Evolutionary conservation across 352 stramenopile species (phyloP).

Genomic region (Phytophthora vignae): DNA sequence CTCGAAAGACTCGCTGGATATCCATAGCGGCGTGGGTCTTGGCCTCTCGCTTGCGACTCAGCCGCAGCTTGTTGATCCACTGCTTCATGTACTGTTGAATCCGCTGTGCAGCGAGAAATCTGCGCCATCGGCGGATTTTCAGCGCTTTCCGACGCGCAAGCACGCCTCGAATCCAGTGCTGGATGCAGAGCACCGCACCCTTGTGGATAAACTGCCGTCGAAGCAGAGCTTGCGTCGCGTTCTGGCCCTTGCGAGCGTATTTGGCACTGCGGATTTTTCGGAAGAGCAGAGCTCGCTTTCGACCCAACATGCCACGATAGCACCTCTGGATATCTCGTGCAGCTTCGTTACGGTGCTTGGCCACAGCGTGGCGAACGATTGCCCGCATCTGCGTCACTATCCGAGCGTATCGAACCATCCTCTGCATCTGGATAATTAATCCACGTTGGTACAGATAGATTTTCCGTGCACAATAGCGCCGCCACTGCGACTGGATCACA

Average conservation of each 20-base stretch:
- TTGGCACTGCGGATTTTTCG: slow-evolving; percentile 73
- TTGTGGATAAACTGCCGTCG: slow-evolving; percentile 53
- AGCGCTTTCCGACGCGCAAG: slow-evolving; percentile 51
- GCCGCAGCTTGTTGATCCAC: slow-evolving; percentile 53
- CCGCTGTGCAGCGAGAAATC: slow-evolving; percentile 49
- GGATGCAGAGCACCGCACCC: slow-evolving; percentile 55
- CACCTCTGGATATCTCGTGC: slow-evolving; percentile 51
- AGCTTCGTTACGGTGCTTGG: slow-evolving; percentile 39
- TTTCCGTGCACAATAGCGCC: slow-evolving; percentile 23
- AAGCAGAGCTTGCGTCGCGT: slow-evolving; percentile 59
- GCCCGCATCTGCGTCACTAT: slow-evolving; percentile 35
- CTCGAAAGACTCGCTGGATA: slow-evolving; percentile 62
- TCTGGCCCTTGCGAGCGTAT: slow-evolving; percentile 58
- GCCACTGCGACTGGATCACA: slow-evolving; percentile 58
- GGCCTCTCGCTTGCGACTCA: slow-evolving; percentile 42
- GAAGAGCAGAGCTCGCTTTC: slow-evolving; percentile 62
- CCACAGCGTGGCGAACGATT: slow-evolving; percentile 38
- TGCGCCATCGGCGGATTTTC: slow-evolving; percentile 52
- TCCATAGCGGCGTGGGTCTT: slow-evolving; percentile 44
- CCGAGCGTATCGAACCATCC: slow-evolving; percentile 48
- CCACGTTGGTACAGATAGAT: slow-evolving; percentile 37
- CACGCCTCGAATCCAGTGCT: slow-evolving; percentile 57
- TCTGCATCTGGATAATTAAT: slow-evolving; percentile 52
- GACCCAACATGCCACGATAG: slow-evolving; percentile 56
- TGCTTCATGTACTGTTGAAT: slow-evolving; percentile 61